phyloP scores from a whole-genome alignment of 176 grass and related monocot genomes.

The Carex pumila region DNA sequence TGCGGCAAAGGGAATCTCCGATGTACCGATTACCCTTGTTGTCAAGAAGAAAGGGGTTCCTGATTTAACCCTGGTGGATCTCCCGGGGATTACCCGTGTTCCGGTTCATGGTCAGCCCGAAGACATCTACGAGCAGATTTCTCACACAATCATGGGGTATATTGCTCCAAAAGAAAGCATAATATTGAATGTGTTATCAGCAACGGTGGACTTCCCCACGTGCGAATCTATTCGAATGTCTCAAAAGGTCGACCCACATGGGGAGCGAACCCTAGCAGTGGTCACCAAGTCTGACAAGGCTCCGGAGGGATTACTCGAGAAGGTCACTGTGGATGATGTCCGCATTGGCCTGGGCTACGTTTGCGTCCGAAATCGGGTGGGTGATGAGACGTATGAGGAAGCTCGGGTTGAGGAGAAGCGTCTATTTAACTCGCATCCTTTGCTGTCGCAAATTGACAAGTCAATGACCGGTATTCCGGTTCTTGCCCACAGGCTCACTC shows the following conservation, averaged over 20 bases:
- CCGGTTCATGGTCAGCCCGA: conserved; percentile 17
- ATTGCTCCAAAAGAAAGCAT: conserved; percentile 30
- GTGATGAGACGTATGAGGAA: conserved; percentile 25
- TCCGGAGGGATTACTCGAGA: conserved; percentile 28
- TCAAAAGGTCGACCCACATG: conserved; percentile 9
- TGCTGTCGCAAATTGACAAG: conserved; percentile 19
- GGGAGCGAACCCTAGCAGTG: conserved; percentile 20
- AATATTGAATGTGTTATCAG: conserved; percentile 25
- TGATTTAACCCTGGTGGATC: conserved; percentile 21
- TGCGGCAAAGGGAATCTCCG: conserved; percentile 14
- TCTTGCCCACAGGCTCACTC: conserved; percentile 10
- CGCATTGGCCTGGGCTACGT: conserved; percentile 31
- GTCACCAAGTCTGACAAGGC: conserved; percentile 26
- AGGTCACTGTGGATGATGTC: conserved; percentile 23
- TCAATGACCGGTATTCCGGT: conserved; percentile 21
- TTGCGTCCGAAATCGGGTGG: conserved; percentile 25
- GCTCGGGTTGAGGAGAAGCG: background rate
- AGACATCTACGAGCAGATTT: conserved; percentile 28
- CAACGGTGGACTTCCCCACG: conserved; percentile 23
- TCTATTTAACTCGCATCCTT: conserved; percentile 10
- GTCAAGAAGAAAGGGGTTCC: conserved; percentile 22
- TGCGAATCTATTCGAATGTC: conserved; percentile 27
- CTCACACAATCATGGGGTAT: conserved; percentile 16
- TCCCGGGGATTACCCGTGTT: conserved; percentile 30
- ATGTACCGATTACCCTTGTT: conserved; percentile 1